These are phyloP conservation scores for Pleurotus pulmonarius DNA, from an alignment of 768 basidiomycete species.

Conservation along the genomic window DNA sequence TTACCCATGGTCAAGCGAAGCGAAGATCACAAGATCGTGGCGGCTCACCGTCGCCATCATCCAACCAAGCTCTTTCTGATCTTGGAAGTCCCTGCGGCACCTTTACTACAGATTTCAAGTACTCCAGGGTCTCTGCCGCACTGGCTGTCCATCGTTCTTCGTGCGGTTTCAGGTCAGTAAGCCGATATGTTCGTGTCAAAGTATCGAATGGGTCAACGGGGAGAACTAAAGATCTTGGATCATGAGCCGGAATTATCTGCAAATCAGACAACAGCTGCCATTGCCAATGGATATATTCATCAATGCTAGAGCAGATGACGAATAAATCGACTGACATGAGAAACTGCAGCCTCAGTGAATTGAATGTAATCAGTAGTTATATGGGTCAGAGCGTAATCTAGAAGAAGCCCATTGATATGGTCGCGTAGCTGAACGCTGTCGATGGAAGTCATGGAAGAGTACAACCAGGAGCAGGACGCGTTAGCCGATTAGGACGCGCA, in stretches of 20 bases:
- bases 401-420: conserved; percentile 53
- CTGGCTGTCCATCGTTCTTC: conserved; percentile 43
- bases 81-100: conserved; percentile 20
- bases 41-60: conserved; percentile 26
- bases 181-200: conserved; percentile 30
- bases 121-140: conserved; percentile 23
- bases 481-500: too few species aligned
- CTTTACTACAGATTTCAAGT: conserved; percentile 26
- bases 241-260: conserved; percentile 39
- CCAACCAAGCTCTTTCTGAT: conserved; percentile 34
- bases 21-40: neutral
- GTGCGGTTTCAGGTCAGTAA: conserved; percentile 30
- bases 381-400: conserved; percentile 50
- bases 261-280: conserved; percentile 41
- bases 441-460: too few species aligned
- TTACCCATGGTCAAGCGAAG: too few species aligned
- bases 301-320: too few species aligned
- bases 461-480: too few species aligned
- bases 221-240: conserved; percentile 47
- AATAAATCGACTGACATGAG: conserved; percentile 30
- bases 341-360: conserved; percentile 47
- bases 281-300: too few species aligned
- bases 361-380: conserved; percentile 51
- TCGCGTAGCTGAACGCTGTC: conserved; percentile 16
- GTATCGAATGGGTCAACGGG: conserved; percentile 53